Base-by-base conservation (phyloP, 257 asterid genomes). In the Verbena officinalis region DNA sequence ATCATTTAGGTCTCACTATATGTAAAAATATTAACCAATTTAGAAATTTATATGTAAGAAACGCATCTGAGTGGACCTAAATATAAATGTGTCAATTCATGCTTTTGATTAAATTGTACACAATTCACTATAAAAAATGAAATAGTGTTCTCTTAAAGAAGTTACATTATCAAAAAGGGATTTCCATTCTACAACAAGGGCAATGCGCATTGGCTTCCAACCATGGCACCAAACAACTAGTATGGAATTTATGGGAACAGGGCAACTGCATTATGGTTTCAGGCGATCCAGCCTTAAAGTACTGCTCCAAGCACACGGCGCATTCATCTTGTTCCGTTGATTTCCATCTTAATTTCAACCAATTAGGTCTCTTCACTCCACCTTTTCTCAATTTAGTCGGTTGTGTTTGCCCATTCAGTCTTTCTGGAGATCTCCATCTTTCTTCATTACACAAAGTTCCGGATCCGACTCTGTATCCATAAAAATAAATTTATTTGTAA, bases 191-290 rank as follows among this genome's bases (percentile, higher is more conserved):
- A 68, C 96, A 88, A 67, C 89, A 86, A 69, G 96, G 96, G 68
- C 96, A 88, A 27, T 76, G 95, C 0, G 80, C 73, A 64, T 77
- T 86, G 49, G 69, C 75, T 63, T 78, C 81, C 51, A 90, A 74
- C 97, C 97, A 90, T 39, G 97, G 97, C 14, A 73, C 49, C 83
- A 87, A 77, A 64, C 97, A 90, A 15, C 70, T 80, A 1, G 74
- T 73, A 59, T 90, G 97, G 74, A 83, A 90, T 64, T 75, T 76
- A 71, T 90, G 97, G 5, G 74, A 91, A 55, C 97, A 90, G 0
- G 82, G 71, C 80, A 90, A 56, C 64, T 86, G 89, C 87, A 72
- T 80, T 68, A 89, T 64, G 20, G 65, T 76, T 56, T 77, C 78
- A 10, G 20, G 27, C 31, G n/a, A n/a, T n/a, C 51, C 62, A 36